phyloP scores from a whole-genome alignment of 2,329 filamentous ascomycete species.

The Hymenoscyphus albidus region DNA sequence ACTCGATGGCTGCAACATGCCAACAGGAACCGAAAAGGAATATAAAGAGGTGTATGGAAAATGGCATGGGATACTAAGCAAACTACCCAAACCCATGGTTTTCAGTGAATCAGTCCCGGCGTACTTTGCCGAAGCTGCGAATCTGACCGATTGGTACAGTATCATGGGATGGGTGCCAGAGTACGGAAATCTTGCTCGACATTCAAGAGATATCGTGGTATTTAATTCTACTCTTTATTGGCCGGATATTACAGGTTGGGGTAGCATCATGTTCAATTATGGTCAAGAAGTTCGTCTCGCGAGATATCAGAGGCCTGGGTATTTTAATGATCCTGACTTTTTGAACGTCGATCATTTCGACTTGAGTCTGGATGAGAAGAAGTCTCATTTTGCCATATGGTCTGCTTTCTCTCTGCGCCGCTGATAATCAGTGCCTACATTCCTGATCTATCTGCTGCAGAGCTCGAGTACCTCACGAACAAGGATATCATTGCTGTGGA shows the following conservation, averaged over 20 bases:
- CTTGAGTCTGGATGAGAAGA: constrained; percentile 27
- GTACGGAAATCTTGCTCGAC: constrained; percentile 37
- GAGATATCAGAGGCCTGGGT: constrained; percentile 37
- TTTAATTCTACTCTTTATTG: constrained; percentile 29
- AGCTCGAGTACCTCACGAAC: constrained; percentile 39
- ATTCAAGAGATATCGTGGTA: constrained; percentile 35
- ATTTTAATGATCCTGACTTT: constrained; percentile 35
- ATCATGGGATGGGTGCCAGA: constrained; percentile 45
- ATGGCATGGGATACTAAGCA: constrained; percentile 40
- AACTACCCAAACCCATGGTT: constrained; percentile 32
- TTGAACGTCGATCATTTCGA: constrained; percentile 31
- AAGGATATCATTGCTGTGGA: constrained; percentile 30
- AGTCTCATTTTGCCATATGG: constrained; percentile 32
- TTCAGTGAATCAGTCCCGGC: constrained; percentile 40
- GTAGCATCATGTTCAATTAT: constrained; percentile 47
- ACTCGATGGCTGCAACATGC: constrained; percentile 53
- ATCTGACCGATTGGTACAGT: constrained; percentile 39
- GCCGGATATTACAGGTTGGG: constrained; percentile 37
- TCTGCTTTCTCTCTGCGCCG: constrained; percentile 29
- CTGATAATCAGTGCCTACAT: constrained; percentile 35
- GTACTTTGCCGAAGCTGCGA: constrained; percentile 47
- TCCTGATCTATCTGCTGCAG: constrained; percentile 33
- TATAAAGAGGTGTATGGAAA: constrained; percentile 39
- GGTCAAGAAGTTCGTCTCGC: constrained; percentile 35
- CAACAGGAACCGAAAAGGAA: constrained; percentile 35